Evolutionary conservation across 306 rosid species (phyloP).

Genomic region (Lathyrus aphaca): DNA sequence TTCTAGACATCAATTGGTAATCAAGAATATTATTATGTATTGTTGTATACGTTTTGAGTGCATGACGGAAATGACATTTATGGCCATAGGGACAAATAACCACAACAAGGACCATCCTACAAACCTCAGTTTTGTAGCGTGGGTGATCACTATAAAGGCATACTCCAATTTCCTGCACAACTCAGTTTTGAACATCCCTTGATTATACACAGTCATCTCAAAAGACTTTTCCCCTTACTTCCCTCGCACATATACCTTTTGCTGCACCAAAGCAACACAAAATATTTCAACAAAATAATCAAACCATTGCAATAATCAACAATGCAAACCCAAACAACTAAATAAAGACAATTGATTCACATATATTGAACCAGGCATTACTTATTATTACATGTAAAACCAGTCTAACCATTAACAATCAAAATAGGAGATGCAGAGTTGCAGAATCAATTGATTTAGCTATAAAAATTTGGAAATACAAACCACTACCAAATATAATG

Average conservation of each 20-base stretch:
- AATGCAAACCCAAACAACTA: neutral
- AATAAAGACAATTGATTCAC: neutral
- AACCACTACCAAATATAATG: neutral
- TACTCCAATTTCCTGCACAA: conserved; percentile 78
- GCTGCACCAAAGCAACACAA: conserved; percentile 45
- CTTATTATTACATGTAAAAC: neutral
- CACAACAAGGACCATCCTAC: conserved; percentile 86
- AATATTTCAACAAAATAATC: conserved; percentile 29
- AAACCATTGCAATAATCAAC: no score
- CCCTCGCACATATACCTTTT: conserved; percentile 59
- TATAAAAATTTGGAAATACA: conserved; percentile 17
- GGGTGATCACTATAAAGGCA: conserved; percentile 87
- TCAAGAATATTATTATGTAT: no score
- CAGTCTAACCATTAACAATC: neutral
- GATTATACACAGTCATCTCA: conserved; percentile 74
- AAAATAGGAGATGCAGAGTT: neutral
- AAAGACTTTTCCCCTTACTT: conserved; percentile 59
- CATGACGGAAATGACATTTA: conserved; percentile 95
- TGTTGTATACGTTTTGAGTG: conserved; percentile 52
- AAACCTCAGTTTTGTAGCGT: conserved; percentile 89
- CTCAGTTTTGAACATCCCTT: conserved; percentile 93
- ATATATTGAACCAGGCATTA: neutral
- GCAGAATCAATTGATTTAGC: neutral
- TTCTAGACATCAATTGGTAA: conserved; percentile 42
- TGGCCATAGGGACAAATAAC: conserved; percentile 85